Base-by-base conservation (phyloP, 1,139 yeast genomes). In the Yamadazyma buinensis region DNA sequence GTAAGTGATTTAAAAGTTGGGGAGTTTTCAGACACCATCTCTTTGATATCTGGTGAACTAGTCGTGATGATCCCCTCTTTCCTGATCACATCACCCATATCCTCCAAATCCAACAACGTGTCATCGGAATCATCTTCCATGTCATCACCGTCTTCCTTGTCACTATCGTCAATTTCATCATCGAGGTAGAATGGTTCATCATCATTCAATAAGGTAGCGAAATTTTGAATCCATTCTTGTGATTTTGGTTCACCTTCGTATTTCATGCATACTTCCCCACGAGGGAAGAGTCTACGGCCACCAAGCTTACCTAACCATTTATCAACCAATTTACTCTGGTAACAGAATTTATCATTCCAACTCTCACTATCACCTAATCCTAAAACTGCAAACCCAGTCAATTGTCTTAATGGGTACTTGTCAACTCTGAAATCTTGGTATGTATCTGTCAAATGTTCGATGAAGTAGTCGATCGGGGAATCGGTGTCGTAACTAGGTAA, bases 401-500 rank as follows among this genome's bases (percentile, higher is more conserved):
- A 58, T 22, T 69, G 59, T 28, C 71, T 62, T 48, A 88, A 64
- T 4, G 96, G 95, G 46, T 77, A 79, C 39, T 85, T 84, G 51
- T 87, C 95, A 29, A 88, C 75, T 46, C 97, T 69, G 63, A 86
- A 87, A 55, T 88, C 97, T 43, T 83, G 81, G 43, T 77, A 78
- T 1, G 94, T 86, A 38, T 88, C 97, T 42, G 76, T 71, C 47
- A 88, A 66, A 34, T 85, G 81, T 51, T 86, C 95, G 39, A 88
- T 64, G 56, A 87, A 87, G 53, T 80, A 88, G 57, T 88, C 97
- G 31, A 90, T 72, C 9, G 97, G 96, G 2, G 95, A 84, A 57
- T 88, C 97, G 0, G 90, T 84, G 48, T 87, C 97, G 54, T 88
- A 88, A 0, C 96, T 86, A 2, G 97, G 97, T 20, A 88, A 66